Base-by-base conservation (phyloP, 2,329 filamentous ascomycete genomes). In the Colletotrichum spinosum region DNA sequence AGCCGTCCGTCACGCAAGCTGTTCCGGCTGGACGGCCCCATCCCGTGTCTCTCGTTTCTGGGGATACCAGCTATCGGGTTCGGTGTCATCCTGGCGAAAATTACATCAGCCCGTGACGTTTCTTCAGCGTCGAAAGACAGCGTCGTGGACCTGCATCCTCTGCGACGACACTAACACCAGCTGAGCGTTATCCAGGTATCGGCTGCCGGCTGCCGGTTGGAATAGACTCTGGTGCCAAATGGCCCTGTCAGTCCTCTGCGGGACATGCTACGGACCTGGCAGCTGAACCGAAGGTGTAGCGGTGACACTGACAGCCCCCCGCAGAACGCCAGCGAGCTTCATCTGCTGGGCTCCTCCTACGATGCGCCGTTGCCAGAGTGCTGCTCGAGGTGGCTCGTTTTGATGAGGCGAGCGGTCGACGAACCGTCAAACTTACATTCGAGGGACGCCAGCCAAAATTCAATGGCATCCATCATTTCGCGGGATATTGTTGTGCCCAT, bases 401-500 rank as follows among this genome's bases (percentile, higher is more conserved):
- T 51, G 57, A 46, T 48, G 50, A 46, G 35, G 25, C 46, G 51
- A 41, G 12, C 13, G 17, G 51, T 35, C 25, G 17, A n/a, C 25
- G 37, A 38, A 33, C 34, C n/a, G n/a, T 35, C n/a, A 62, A 37
- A 4, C 17, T 37, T 15, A 48, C 48, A 62, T 56, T 57, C 61
- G 49, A 46, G 55, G 57, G 34, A 56, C 33, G 13, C 3, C 37
- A 56, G 13, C 45, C 17, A 39, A 44, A 55, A 41, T 17, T 25
- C 49, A 38, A 46, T 34, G 25, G 38, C 37, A 33, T 42, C 52
- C 58, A 42, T 62, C 62, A 65, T 65, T 65, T 65, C 62, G 46
- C 56, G 51, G 39, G 62, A 65, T 62, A 61, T 65, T 65, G 52
- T 65, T 62, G 52, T 46, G 58, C 37, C 48, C 38, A 34, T 35